Evolutionary conservation across 495 filamentous ascomycete genomes (phyloP).

Genomic region (Podospora comata): DNA sequence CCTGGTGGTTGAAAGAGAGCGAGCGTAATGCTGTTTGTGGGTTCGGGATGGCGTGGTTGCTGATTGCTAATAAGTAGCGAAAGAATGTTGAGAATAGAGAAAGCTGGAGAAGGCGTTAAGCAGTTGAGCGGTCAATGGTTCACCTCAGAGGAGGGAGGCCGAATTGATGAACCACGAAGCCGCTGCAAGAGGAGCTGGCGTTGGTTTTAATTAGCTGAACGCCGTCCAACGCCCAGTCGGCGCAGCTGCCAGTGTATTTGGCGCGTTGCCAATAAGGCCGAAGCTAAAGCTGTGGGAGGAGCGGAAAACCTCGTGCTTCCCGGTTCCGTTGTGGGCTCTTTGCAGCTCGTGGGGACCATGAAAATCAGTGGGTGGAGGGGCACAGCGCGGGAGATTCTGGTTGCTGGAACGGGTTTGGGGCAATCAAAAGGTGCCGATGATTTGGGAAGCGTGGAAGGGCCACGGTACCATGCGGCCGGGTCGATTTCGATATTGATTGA

Average conservation of each 20-base stretch:
- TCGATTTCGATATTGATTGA: not conserved
- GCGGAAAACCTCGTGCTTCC: not conserved
- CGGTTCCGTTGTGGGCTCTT: not conserved
- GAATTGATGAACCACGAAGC: not conserved
- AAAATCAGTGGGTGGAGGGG: not conserved
- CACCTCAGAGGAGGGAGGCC: not conserved
- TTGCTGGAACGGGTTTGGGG: conserved; percentile 13
- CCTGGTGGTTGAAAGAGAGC: not conserved
- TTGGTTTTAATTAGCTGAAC: conserved; percentile 7
- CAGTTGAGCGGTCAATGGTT: not conserved
- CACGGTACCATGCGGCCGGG: conserved; percentile 2
- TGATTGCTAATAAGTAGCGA: not conserved
- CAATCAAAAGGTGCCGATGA: conserved; percentile 15
- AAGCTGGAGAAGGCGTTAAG: not conserved
- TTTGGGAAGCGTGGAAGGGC: conserved; percentile 3
- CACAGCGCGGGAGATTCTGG: conserved; percentile 11
- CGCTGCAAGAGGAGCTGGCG: not conserved
- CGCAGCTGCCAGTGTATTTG: conserved; percentile 1
- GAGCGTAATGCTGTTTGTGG: not conserved
- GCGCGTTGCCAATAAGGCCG: not conserved
- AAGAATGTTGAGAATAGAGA: not conserved
- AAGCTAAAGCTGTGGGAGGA: not conserved
- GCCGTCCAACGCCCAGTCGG: conserved; percentile 3
- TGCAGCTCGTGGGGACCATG: not conserved
- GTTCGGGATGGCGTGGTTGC: not conserved